Evolutionary conservation across 2,329 filamentous ascomycete species (phyloP), one percentile per base, ranked within the genome.

Genomic region (Aspergillus pseudonomiae): DNA sequence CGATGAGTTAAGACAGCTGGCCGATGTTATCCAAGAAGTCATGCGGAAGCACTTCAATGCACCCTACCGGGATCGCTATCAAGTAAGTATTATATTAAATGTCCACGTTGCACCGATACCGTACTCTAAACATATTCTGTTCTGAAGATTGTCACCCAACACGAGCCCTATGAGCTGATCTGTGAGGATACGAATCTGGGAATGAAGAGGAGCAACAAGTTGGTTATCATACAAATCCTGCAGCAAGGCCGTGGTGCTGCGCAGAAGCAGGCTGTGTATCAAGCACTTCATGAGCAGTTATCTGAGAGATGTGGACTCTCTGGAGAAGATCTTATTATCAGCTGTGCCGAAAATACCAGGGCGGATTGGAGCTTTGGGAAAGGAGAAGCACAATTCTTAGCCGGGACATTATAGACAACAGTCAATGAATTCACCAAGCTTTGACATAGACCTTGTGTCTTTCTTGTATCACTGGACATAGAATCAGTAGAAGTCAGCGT

Each of bases 331-430:
- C 63, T 76, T 61, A 71, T 77, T 55, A 61, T 77, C 19, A 46
- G 63, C 66, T 57, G 60, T 63, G 26, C 50, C 60, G 48, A 75
- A 73, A 63, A 52, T 52, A 68, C 65, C 24, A 69, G 66, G 65
- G 73, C 72, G 53, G 72, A 75, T 65, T 75, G 74, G 73, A 74
- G 71, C 64, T 75, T 75, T 64, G 73, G 73, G 6, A 32, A 28
- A 11, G 72, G 71, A 1, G 61, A 68, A 46, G 73, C 74, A 45
- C 74, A 76, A 60, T 75, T 75, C 57, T 65, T 75, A 60, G 70
- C 61, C 19, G 14, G n/a, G 1, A n/a, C 1, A 21, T 11, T 46
- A 12, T 46, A 46, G 21, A 6, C 11, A 26, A 6, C n/a, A n/a
- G 41, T 21, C 19, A 21, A 21, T n/a, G 19, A 3, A 4, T 12